Evolutionary conservation across 1,284 basidiomycete genomes (phyloP).

Genomic region (Ceratobasidium sp.): DNA sequence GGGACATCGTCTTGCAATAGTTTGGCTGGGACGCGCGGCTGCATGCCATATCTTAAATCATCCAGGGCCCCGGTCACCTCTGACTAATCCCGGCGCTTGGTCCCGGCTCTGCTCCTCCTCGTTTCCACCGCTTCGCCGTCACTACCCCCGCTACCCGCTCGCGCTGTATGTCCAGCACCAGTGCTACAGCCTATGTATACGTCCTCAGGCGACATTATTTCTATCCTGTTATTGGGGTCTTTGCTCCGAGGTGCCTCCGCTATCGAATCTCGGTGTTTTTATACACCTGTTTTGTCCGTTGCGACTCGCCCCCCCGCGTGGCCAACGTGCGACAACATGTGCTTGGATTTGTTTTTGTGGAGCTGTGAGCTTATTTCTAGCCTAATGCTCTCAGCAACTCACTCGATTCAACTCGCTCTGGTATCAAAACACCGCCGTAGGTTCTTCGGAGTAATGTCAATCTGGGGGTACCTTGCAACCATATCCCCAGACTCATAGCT

Average conservation of each 20-base stretch:
- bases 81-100: constrained; percentile 26
- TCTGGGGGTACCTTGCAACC: too few species aligned
- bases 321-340: too few species aligned
- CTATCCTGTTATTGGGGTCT: constrained; percentile 3
- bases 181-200: not conserved
- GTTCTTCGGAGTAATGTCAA: too few species aligned
- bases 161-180: constrained; percentile 1
- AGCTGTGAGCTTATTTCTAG: too few species aligned
- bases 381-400: too few species aligned
- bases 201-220: not conserved
- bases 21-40: constrained; percentile 32
- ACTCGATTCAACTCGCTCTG: too few species aligned
- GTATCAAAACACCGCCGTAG: too few species aligned
- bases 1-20: constrained; percentile 39
- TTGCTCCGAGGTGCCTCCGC: constrained; percentile 21
- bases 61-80: not conserved
- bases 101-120: not conserved
- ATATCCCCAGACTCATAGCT: too few species aligned
- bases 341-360: too few species aligned
- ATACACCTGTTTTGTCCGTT: too few species aligned
- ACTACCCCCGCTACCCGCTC: not conserved
- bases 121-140: not conserved
- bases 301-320: too few species aligned
- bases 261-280: constrained; percentile 27
- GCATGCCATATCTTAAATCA: constrained; percentile 29